Evolutionary conservation across 495 filamentous ascomycete species (phyloP), one percentile per base, ranked within the genome.

Genomic region (Penicillium simplicissimum): DNA sequence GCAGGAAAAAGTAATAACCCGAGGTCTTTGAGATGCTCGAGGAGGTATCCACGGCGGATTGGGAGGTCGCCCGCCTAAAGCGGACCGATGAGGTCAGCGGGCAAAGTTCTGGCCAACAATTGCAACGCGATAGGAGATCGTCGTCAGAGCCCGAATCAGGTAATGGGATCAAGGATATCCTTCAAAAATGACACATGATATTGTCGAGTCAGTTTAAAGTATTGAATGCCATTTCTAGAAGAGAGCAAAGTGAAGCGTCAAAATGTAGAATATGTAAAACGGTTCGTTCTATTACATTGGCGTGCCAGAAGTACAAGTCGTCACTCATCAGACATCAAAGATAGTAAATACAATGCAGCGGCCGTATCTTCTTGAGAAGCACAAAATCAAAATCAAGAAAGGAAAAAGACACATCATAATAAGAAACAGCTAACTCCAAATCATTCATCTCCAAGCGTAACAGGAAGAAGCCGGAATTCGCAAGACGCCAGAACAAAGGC

Each of bases 241-340:
- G 33, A 17, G 64, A 63, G 4, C 54, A 62, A 45, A 60, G 59
- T 15, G 17, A 9, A 51, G 40, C 67, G 36, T 36, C 66, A 45
- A 33, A 52, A 55, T 57, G 52, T 42, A 56, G 69, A 37, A 59
- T 66, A 5, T 51, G 67, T 14, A 14, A 13, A 25, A 60, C 37
- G 23, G 58, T 56, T 72, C 55, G 58, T 58, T 72, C 55, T 70
- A 72, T 70, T 70, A 72, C 60, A 70, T 37, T 63, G 64, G 31
- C 64, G 60, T 67, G 62, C 53, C 55, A 70, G 60, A 65, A 72
- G 59, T 67, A 67, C 67, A 70, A 62, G 60, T 73, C 66, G 60
- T 71, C 58, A 70, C 35, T 66, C 67, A 67, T 71, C 61, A 74
- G 64, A 62, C 66, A 66, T 68, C 66, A 67, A 69, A 65, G 60